phyloP scores from a whole-genome alignment of 768 basidiomycete genomes.

The Chlorophyllum brunneum region DNA sequence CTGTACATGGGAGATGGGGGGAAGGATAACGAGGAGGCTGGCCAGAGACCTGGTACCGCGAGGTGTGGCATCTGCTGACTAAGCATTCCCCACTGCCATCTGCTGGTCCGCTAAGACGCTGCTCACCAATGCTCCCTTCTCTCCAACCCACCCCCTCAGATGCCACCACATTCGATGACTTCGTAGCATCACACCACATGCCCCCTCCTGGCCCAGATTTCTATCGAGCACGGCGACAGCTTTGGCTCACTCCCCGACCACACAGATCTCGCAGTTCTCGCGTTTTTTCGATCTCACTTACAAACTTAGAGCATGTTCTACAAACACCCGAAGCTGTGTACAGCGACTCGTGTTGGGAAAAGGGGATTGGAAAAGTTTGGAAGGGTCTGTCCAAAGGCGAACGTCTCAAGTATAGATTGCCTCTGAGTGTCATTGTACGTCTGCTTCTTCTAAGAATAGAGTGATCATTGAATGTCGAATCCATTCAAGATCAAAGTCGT shows the following conservation, averaged over 20 bases:
- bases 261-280: constrained; percentile 17
- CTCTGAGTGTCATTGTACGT: constrained; percentile 62
- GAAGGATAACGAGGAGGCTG: constrained; percentile 15
- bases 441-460: constrained; percentile 3
- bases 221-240: constrained; percentile 57
- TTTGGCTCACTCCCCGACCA: constrained; percentile 48
- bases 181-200: constrained; percentile 23
- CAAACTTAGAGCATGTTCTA: constrained; percentile 50
- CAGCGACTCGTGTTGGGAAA: constrained; percentile 51
- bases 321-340: constrained; percentile 41
- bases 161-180: constrained; percentile 1
- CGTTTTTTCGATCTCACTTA: constrained; percentile 32
- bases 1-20: constrained; percentile 35
- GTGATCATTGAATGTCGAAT: constrained; percentile 7
- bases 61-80: constrained; percentile 13
- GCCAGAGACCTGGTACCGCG: not conserved
- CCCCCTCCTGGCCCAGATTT: constrained; percentile 62
- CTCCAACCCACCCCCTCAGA: not conserved
- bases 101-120: not conserved
- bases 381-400: constrained; percentile 56
- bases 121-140: not conserved
- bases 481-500: constrained; percentile 61
- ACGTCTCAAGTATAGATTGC: constrained; percentile 54
- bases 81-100: not conserved
- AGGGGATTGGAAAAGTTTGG: constrained; percentile 60